Evolutionary conservation across 495 filamentous ascomycete species (phyloP).

Genomic region (Rostrohypoxylon terebratum): DNA sequence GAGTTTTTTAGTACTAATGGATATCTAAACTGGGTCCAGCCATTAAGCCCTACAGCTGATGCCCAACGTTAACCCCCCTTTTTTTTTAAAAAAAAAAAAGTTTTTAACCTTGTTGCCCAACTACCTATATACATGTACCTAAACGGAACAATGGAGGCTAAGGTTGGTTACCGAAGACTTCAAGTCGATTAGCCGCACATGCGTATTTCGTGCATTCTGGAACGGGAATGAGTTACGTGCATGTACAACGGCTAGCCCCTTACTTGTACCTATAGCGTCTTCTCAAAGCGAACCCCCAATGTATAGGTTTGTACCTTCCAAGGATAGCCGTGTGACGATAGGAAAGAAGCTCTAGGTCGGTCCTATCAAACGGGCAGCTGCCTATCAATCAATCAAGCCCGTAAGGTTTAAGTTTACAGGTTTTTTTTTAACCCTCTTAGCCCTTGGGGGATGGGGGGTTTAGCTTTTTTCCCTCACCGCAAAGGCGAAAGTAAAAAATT

Average conservation of each 20-base stretch:
- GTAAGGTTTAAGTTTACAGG: not conserved
- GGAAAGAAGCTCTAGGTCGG: slow-evolving; percentile 10
- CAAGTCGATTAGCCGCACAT: slow-evolving; percentile 31
- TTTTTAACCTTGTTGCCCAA: slow-evolving; percentile 36
- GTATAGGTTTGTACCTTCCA: slow-evolving; percentile 27
- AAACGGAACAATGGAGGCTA: slow-evolving; percentile 14
- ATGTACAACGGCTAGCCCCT: slow-evolving; percentile 22
- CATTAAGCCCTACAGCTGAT: slow-evolving; percentile 12
- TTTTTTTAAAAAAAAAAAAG: slow-evolving; percentile 12
- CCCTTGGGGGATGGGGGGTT: no score
- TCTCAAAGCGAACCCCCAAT: not conserved
- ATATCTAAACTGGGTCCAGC: slow-evolving; percentile 8
- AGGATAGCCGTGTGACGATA: not conserved
- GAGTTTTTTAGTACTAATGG: not conserved
- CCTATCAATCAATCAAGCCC: not conserved
- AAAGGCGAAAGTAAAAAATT: slow-evolving; percentile 37
- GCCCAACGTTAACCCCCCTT: slow-evolving; percentile 24
- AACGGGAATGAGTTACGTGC: slow-evolving; percentile 33
- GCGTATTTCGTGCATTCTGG: slow-evolving; percentile 27
- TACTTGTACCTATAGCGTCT: slow-evolving; percentile 9
- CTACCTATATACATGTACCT: not conserved
- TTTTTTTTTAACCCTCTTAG: not conserved
- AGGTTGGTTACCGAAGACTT: slow-evolving; percentile 31
- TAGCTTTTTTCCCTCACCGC: slow-evolving; percentile 32
- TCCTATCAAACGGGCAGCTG: slow-evolving; percentile 12